Base-by-base conservation (phyloP, 2,329 filamentous ascomycete species). In the Fusarium palustre region DNA sequence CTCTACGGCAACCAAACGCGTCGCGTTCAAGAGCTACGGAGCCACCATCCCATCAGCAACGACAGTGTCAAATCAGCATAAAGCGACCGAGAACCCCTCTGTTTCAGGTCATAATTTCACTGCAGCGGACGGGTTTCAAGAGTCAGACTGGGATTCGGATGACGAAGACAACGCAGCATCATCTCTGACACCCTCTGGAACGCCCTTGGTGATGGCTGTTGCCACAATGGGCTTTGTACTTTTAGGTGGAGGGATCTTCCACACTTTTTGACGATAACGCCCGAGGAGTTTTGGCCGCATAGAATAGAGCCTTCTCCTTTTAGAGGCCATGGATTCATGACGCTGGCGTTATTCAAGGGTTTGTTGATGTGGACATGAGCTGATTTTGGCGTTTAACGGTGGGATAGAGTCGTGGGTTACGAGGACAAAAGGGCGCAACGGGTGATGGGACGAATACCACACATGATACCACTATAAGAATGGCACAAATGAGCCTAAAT, bases 31-130 rank as follows among this genome's bases (percentile, higher is more conserved):
- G 20, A 86, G 82, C 75, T 76, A 80, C 12, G 81, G 84, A 25
- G 85, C 85, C 1, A 66, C 75, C 4, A 87, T 88, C 33, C 86
- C 86, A 2, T 85, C 81, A 13, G 82, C 85, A 5, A 87, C 83
- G 7, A 66, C 74, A 1, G 83, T 80, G 20, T 77, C 81, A 1
- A 79, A 78, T 63, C 81, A 85, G 66, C 74, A 74, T 65, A 73
- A 80, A 59, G 77, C 47, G 22, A 61, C 48, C 13, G 60, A 60
- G 41, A 59, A 56, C 13, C 64, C 73, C 3, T 58, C 70, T 31
- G 57, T 70, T 22, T 59, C 66, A 8, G 58, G 70, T 13, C 66
- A 70, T 36, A 68, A 59, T 22, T 57, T 76, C n/a, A 71, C 64
- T 41, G 76, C 78, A 28, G 70, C 77, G n/a, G 71, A 75, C 20